Evolutionary conservation across 352 stramenopile species (phyloP).

Genomic region (Achlya hypogyna): DNA sequence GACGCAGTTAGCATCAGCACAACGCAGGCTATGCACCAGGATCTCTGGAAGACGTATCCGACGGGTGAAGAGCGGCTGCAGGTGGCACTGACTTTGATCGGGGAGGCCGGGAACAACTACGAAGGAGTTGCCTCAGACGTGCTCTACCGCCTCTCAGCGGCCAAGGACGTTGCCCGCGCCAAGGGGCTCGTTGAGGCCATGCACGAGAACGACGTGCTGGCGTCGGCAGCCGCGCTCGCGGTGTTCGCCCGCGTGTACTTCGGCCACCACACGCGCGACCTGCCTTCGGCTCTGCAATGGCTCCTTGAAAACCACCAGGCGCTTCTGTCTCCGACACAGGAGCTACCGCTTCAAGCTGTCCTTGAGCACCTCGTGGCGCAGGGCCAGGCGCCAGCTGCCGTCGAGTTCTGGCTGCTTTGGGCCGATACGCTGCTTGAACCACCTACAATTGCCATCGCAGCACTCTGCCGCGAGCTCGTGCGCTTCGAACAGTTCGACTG

Average conservation of each 20-base stretch:
- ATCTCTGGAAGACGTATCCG: not conserved
- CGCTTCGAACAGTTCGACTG: conserved; percentile 3
- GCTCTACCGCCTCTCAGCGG: not conserved
- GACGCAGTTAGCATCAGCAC: too few species aligned
- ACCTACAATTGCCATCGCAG: not conserved
- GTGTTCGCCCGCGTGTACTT: not conserved
- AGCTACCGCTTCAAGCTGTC: not conserved
- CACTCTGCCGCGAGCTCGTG: not conserved
- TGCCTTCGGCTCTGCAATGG: not conserved
- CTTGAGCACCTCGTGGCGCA: not conserved
- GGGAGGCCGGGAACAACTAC: not conserved
- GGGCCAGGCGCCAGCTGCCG: not conserved
- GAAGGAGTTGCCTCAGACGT: not conserved
- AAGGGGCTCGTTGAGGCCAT: conserved; percentile 5
- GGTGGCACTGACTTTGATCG: not conserved
- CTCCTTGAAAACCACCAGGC: not conserved
- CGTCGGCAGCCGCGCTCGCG: not conserved
- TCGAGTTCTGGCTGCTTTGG: not conserved
- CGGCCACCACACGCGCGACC: not conserved
- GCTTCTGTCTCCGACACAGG: not conserved
- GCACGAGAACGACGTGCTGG: not conserved
- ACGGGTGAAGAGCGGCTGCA: not conserved
- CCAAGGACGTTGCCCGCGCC: not conserved
- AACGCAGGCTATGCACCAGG: too few species aligned
- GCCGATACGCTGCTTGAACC: not conserved